These are phyloP conservation scores for Aspergillus cavernicola DNA, from an alignment of 495 filamentous ascomycete species.

Conservation along the genomic window DNA sequence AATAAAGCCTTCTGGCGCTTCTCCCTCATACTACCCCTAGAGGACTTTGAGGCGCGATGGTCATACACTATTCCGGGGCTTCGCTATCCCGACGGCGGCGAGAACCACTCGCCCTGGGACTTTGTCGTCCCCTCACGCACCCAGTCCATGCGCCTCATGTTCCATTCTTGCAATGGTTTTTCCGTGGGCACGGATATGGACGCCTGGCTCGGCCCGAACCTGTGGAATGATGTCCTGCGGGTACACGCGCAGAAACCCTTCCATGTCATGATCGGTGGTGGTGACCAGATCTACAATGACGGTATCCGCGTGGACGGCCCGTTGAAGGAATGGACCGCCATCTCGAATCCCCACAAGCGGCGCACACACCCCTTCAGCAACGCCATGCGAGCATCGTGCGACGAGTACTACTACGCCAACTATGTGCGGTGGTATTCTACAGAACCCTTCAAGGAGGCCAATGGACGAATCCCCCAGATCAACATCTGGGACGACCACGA, in stretches of 20 bases:
- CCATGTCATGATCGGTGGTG: constrained; percentile 94
- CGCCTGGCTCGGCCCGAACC: constrained; percentile 72
- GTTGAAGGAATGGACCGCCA: constrained; percentile 73
- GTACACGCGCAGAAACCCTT: constrained; percentile 67
- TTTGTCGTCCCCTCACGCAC: constrained; percentile 75
- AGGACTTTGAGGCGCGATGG: constrained; percentile 46
- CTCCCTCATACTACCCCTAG: constrained; percentile 51
- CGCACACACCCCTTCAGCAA: constrained; percentile 73
- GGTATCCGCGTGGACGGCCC: constrained; percentile 80
- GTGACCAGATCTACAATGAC: constrained; percentile 95
- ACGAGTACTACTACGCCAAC: constrained; percentile 86
- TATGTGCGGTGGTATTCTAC: constrained; percentile 84
- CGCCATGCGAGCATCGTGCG: constrained; percentile 67
- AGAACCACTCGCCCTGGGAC: constrained; percentile 38
- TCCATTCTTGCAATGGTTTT: constrained; percentile 96
- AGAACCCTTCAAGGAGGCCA: constrained; percentile 78
- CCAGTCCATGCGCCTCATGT: constrained; percentile 92
- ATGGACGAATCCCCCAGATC: constrained; percentile 83
- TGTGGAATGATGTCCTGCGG: constrained; percentile 90
- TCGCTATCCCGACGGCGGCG: constrained; percentile 32
- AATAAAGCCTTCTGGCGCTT: constrained; percentile 82
- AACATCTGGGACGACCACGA: constrained; percentile 96
- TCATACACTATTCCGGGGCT: constrained; percentile 45
- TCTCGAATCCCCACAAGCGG: constrained; percentile 77
- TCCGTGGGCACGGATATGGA: constrained; percentile 87